Percentiles rank a stretch among this genome's conserved stretches.
Evolutionary conservation across 192 early-diverging fungal species (phyloP).

Genomic region (Umbelopsis isabellina): DNA sequence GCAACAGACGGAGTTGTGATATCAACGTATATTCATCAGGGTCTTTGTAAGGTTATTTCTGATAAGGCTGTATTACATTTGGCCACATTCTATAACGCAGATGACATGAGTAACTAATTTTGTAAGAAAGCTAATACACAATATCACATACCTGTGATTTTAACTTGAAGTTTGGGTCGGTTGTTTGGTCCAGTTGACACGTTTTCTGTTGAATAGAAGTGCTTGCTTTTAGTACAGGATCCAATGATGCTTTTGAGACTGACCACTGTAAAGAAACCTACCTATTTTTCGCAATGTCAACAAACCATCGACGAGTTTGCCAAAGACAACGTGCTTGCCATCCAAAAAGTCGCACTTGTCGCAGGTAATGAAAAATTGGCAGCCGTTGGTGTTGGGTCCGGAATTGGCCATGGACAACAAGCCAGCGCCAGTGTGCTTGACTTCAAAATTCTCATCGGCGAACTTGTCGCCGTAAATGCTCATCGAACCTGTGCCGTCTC

Average conservation of each 20-base stretch:
- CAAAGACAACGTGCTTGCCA: conserved; percentile 90
- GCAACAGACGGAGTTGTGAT: too few relatives aligned
- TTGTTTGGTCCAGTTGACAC: conserved; percentile 88
- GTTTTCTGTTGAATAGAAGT: conserved; percentile 59
- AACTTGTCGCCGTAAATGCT: conserved; percentile 85
- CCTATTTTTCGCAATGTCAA: conserved; percentile 87
- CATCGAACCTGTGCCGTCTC: conserved; percentile 85
- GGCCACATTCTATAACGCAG: conserved; percentile 38
- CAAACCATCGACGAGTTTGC: conserved; percentile 82
- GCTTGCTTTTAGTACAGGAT: background rate
- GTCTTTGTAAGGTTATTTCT: too few relatives aligned
- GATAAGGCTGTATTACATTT: conserved; percentile 36
- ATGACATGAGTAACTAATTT: too few relatives aligned
- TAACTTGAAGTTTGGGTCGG: conserved; percentile 81
- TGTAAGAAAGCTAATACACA: background rate
- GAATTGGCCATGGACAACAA: conserved; percentile 90
- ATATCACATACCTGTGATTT: conserved; percentile 60
- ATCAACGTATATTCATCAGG: too few relatives aligned
- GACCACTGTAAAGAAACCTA: conserved; percentile 1
- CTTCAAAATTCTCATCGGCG: conserved; percentile 83
- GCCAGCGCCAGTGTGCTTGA: conserved; percentile 85
- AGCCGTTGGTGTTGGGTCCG: conserved; percentile 87
- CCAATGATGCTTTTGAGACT: background rate
- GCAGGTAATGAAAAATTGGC: conserved; percentile 93
- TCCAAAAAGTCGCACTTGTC: conserved; percentile 86